phyloP scores from a whole-genome alignment of 441 rosid species.

The Gossypium trilobum region DNA sequence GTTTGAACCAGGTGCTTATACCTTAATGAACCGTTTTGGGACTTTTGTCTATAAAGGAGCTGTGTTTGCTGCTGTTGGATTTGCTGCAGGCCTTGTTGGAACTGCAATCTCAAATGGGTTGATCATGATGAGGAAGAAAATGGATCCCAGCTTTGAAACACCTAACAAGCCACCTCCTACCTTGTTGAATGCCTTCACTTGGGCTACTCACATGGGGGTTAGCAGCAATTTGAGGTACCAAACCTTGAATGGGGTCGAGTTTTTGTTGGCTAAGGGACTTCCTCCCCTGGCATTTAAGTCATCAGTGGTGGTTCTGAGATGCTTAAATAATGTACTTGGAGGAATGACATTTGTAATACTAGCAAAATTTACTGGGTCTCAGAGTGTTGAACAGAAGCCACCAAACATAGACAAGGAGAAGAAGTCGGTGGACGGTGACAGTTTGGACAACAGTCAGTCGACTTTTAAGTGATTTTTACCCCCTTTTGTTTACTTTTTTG shows the following conservation, averaged over 20 bases:
- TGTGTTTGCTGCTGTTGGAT: conserved; percentile 79
- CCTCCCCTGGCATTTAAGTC: conserved; percentile 58
- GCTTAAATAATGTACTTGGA: conserved; percentile 71
- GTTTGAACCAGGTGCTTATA: conserved; percentile 67
- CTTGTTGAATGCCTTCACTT: conserved; percentile 63
- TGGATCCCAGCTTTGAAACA: conserved; percentile 77
- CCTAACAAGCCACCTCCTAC: conserved; percentile 89
- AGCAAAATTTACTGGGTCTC: conserved; percentile 86
- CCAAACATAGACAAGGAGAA: conserved; percentile 16
- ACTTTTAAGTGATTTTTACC: conserved; percentile 13
- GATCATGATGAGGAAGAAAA: conserved; percentile 76
- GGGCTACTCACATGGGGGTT: conserved; percentile 91
- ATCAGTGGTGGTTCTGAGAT: conserved; percentile 62
- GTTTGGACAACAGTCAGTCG: conserved; percentile 23
- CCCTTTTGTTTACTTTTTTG: background rate
- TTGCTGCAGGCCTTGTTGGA: conserved; percentile 86
- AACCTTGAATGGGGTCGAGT: conserved; percentile 56
- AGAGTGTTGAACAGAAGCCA: conserved; percentile 35
- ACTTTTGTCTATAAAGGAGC: conserved; percentile 66
- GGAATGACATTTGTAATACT: conserved; percentile 78
- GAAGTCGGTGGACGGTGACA: conserved; percentile 26
- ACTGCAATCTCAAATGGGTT: conserved; percentile 73
- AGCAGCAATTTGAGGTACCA: conserved; percentile 93
- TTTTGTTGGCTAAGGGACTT: conserved; percentile 34
- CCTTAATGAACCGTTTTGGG: conserved; percentile 46